These are phyloP conservation scores for Xylaria telfairii DNA, from an alignment of 495 filamentous ascomycete species.

Conservation along the genomic window DNA sequence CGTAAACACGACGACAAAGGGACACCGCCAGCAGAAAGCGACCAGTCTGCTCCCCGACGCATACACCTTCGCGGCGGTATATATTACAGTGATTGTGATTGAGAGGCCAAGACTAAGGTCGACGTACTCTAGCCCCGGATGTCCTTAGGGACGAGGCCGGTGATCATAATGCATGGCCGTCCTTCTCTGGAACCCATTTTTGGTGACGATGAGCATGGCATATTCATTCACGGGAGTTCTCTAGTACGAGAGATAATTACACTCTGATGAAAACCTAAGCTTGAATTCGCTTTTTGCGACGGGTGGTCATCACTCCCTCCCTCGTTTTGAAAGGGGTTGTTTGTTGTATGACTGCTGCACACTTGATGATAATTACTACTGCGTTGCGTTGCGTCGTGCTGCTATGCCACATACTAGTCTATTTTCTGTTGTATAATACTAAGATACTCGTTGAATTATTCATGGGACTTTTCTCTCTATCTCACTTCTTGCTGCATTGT, in stretches of 20 bases:
- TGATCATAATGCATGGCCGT: slow-evolving; percentile 52
- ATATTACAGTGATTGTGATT: not conserved
- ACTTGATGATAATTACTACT: not conserved
- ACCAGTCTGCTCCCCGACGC: not conserved
- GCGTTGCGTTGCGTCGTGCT: too few species aligned
- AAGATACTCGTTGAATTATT: not conserved
- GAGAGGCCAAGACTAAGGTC: too few species aligned
- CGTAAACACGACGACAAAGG: not conserved
- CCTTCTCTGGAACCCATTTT: slow-evolving; percentile 56
- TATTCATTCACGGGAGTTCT: slow-evolving; percentile 55
- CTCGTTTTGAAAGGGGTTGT: too few species aligned
- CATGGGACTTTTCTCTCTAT: not conserved
- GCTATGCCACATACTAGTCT: too few species aligned
- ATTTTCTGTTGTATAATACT: not conserved
- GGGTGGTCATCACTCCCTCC: not conserved
- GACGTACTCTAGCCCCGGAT: too few species aligned
- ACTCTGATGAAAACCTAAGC: slow-evolving; percentile 28
- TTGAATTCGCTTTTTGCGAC: not conserved
- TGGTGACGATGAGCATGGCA: slow-evolving; percentile 48
- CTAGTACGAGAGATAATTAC: slow-evolving; percentile 57
- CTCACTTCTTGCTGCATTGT: not conserved
- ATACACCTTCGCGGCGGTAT: not conserved
- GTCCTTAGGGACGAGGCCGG: slow-evolving; percentile 32
- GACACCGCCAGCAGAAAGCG: not conserved
- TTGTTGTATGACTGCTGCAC: not conserved